These are phyloP conservation scores for Gynandropsis gynandra DNA, from an alignment of 345 rosid species.

Conservation along the genomic window DNA sequence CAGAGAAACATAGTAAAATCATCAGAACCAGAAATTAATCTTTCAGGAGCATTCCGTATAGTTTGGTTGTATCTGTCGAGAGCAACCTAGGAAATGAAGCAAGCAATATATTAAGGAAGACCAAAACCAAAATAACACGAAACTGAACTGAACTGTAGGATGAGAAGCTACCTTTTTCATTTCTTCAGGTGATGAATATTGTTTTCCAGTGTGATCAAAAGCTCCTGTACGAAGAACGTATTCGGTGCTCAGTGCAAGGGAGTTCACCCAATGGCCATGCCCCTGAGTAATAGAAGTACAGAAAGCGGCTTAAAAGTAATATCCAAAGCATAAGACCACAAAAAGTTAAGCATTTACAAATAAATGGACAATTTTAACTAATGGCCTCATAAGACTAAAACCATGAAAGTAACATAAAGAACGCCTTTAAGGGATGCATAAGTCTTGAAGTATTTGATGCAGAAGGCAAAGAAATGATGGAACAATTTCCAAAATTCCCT, in stretches of 20 bases:
- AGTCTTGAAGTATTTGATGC: conserved; percentile 1
- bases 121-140: conserved; percentile 14
- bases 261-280: conserved; percentile 97
- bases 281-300: conserved; percentile 40
- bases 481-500: neutral
- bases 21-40: conserved; percentile 94
- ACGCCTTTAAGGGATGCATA: neutral
- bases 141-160: neutral
- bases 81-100: conserved; percentile 37
- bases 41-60: conserved; percentile 76
- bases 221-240: conserved; percentile 95
- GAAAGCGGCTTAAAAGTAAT: conserved; percentile 2
- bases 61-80: conserved; percentile 72
- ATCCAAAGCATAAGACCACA: neutral
- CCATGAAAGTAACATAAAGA: neutral
- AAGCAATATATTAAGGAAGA: conserved; percentile 10
- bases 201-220: conserved; percentile 84
- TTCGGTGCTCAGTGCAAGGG: conserved; percentile 93
- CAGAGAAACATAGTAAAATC: conserved; percentile 95
- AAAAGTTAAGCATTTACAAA: neutral
- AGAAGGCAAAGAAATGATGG: neutral
- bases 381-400: neutral
- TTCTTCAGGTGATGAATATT: conserved; percentile 66
- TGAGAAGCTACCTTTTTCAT: conserved; percentile 55
- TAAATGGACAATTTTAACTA: neutral